Evolutionary conservation across 495 filamentous ascomycete genomes (phyloP).

Genomic region (Pyrenopolyporus hunteri): DNA sequence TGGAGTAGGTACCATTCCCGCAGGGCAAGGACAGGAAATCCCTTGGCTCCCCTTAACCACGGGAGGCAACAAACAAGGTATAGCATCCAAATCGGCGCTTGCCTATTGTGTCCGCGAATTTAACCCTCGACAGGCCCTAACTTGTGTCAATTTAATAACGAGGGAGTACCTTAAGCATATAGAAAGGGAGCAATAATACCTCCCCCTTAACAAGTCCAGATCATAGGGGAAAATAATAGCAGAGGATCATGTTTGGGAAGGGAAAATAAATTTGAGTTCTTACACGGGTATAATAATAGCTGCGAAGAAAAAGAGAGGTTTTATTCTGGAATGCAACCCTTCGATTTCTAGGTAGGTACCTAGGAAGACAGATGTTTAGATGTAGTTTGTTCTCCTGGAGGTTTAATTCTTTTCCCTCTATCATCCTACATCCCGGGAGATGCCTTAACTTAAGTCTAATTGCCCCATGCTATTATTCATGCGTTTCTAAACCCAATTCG

Average conservation of each 20-base stretch:
- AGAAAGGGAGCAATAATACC: conserved; percentile 5
- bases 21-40: conserved; percentile 1
- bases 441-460: too few species aligned
- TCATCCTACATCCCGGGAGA: too few species aligned
- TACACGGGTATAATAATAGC: neutral
- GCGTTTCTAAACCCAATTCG: neutral
- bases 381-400: too few species aligned
- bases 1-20: conserved; percentile 22
- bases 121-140: conserved; percentile 17
- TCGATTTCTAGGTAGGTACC: too few species aligned
- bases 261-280: neutral
- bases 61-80: neutral
- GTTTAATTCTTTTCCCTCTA: too few species aligned
- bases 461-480: neutral
- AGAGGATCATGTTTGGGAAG: neutral
- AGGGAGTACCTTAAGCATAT: conserved; percentile 3
- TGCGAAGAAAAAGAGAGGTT: neutral
- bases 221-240: neutral
- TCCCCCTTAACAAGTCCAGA: conserved; percentile 11
- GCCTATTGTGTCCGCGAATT: conserved; percentile 12
- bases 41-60: too few species aligned
- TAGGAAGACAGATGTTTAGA: too few species aligned
- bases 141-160: conserved; percentile 16
- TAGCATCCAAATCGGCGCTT: conserved; percentile 8
- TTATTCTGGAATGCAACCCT: neutral